Conservation (phyloP, 164 flowering plant genomes). For the Liriodendron chinense region DNA sequence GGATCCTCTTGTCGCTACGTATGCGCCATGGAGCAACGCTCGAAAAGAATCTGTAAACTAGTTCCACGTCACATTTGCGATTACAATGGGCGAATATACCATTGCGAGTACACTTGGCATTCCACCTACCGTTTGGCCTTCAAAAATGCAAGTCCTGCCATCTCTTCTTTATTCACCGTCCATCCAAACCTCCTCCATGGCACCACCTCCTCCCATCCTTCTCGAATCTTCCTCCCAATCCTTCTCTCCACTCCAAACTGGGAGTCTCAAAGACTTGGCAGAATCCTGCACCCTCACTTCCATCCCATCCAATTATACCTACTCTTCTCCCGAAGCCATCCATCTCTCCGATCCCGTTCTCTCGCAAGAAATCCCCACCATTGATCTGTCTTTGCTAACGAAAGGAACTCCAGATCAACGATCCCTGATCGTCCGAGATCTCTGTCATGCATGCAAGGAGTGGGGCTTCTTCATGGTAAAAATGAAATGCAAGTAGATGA, state of each 20-base stretch:
- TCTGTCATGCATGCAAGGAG: conserved; percentile 53
- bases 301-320: conserved; percentile 28
- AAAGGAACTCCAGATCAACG: conserved; percentile 41
- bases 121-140: too few species aligned
- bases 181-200: neutral
- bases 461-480: conserved; percentile 85
- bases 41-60: too few species aligned
- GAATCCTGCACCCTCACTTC: conserved; percentile 23
- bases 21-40: too few species aligned
- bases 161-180: too few species aligned
- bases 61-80: too few species aligned
- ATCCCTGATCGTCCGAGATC: conserved; percentile 35
- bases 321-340: neutral
- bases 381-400: conserved; percentile 37
- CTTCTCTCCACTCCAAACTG: neutral
- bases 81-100: too few species aligned
- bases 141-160: too few species aligned
- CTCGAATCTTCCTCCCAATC: neutral
- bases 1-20: too few species aligned
- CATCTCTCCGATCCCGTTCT: neutral
- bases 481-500: neutral
- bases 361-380: conserved; percentile 25
- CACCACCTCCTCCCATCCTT: neutral
- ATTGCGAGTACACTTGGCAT: too few species aligned
- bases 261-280: conserved; percentile 20